Conservation (phyloP, 352 stramenopile species). For the Phytophthora nicotianae region DNA sequence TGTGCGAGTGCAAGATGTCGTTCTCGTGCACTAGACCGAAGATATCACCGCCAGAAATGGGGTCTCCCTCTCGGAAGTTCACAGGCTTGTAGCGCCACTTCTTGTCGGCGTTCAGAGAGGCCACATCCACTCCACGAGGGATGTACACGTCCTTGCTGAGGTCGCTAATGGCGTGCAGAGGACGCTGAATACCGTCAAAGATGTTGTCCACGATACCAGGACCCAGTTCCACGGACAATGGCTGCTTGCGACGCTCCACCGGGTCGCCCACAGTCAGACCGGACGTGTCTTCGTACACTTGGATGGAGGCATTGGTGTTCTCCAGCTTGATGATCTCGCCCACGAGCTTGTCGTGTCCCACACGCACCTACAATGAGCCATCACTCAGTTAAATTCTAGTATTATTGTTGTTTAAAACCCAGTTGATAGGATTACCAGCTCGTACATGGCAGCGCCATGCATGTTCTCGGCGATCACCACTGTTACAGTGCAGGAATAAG, state of each 20-base stretch:
- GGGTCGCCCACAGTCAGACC: conserved; percentile 98
- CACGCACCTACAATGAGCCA: conserved; percentile 91
- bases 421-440: conserved; percentile 65
- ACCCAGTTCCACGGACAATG: conserved; percentile 98
- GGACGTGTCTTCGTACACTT: conserved; percentile 99
- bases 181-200: conserved; percentile 99
- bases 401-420: not conserved
- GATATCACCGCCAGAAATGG: conserved; percentile 97
- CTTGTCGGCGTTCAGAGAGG: conserved; percentile 93
- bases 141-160: conserved; percentile 97
- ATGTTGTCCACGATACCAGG: conserved; percentile 99
- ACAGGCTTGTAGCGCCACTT: conserved; percentile 96
- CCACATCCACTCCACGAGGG: conserved; percentile 96
- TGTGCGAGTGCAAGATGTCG: conserved; percentile 98
- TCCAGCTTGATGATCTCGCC: conserved; percentile 99
- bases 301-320: conserved; percentile 98
- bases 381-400: conserved; percentile 3
- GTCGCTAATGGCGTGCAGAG: conserved; percentile 96
- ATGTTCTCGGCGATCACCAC: conserved; percentile 99
- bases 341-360: conserved; percentile 99
- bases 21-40: conserved; percentile 99
- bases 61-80: conserved; percentile 93
- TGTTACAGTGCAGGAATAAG: conserved; percentile 29
- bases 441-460: conserved; percentile 98
- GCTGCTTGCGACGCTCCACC: conserved; percentile 97